Percentiles rank a stretch among this genome's conserved stretches.
Evolutionary conservation across 2,329 filamentous ascomycete genomes (phyloP).

Genomic region (Geosmithia putterillii): DNA sequence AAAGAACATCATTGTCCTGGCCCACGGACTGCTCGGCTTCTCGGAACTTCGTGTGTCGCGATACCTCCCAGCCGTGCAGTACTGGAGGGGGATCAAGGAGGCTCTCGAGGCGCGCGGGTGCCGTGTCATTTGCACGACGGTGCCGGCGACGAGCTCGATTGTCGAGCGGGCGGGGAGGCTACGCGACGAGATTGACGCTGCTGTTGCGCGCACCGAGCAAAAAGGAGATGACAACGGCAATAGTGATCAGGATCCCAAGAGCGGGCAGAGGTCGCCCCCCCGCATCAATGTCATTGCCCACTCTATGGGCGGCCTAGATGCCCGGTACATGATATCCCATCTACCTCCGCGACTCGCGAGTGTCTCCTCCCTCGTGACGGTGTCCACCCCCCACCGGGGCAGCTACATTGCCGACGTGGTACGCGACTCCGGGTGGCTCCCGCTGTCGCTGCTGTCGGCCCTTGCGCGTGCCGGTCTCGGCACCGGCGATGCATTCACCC

Average conservation of each 20-base stretch:
- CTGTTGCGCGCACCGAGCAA: constrained; percentile 9
- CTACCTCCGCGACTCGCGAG: constrained; percentile 32
- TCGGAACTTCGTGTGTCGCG: constrained; percentile 40
- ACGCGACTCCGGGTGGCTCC: constrained; percentile 23
- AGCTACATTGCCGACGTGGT: constrained; percentile 43
- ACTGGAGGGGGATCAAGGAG: constrained; percentile 53
- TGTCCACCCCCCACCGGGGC: constrained; percentile 43
- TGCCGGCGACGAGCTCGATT: constrained; percentile 49
- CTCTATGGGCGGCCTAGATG: constrained; percentile 54
- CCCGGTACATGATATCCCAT: constrained; percentile 51
- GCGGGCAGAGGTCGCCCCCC: no score
- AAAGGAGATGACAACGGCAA: background rate
- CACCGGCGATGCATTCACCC: constrained; percentile 43
- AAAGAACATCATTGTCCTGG: constrained; percentile 50
- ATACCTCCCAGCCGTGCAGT: constrained; percentile 42
- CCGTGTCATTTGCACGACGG: constrained; percentile 45
- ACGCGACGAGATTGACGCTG: constrained; percentile 37
- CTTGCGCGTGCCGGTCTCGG: constrained; percentile 42
- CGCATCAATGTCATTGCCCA: constrained; percentile 73
- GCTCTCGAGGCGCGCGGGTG: constrained; percentile 40
- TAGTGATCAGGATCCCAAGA: background rate
- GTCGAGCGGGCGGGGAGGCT: constrained; percentile 46
- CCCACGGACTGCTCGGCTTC: constrained; percentile 54
- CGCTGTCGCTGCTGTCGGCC: constrained; percentile 38
- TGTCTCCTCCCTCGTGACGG: constrained; percentile 39